Evolutionary conservation across 1,139 yeast genomes (phyloP), one percentile per base, ranked within the genome.

Genomic region (Geotrichum restrictum): DNA sequence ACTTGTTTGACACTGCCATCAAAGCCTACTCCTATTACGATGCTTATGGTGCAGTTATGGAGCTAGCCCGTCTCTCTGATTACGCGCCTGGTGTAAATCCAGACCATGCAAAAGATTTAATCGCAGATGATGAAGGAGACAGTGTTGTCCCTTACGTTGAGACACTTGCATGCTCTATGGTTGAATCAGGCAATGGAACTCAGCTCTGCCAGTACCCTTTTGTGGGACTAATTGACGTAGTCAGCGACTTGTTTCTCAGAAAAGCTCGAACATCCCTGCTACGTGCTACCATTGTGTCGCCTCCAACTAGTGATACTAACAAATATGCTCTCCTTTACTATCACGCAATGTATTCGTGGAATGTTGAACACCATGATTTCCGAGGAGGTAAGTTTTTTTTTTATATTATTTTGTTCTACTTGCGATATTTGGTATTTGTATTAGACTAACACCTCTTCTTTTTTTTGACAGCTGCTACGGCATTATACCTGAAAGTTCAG

Each of bases 301-400:
- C 38, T 3, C 27, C 43, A 7, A 14, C 24, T 21, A 10, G 29
- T 41, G 32, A 32, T 3, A 42, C 13, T 21, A 50, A 18, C 3
- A 46, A 41, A 6, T 44, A 53, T 10, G 41, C 32, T 14, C 46
- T 59, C 21, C 55, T 62, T 6, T 60, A 56, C 49, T 63, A 63
- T 60, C 60, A 60, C 50, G 58, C 68, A 36, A 54, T 67, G 31
- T 69, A 69, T 49, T 54, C 65, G 1, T 69, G 73, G 72, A 60
- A 62, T 47, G 54, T 67, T 16, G 65, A 59, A 48, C 66, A 63
- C 24, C 67, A 67, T 18, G 68, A 69, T 56, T 64, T 53, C 51
- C 57, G 63, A 29, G 67, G 65, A 36, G 65, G 62, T 51, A 55
- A 51, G 60, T 56, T 33, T 21, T 13, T 14, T 33, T 33, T 33